phyloP scores from a whole-genome alignment of 257 asterid species.

The Ilex asprella region DNA sequence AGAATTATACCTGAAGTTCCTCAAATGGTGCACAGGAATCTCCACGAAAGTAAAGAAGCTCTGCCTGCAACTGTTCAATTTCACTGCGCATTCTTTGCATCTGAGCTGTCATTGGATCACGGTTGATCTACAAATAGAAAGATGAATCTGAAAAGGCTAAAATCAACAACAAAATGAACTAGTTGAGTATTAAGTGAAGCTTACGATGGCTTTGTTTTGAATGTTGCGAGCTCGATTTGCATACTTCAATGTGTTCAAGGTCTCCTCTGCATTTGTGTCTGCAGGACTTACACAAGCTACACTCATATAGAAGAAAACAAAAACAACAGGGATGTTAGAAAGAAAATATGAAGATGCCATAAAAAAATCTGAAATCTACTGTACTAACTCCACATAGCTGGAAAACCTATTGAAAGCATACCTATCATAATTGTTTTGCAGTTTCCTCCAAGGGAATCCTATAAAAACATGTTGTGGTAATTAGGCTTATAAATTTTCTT shows the following conservation, averaged over 20 bases:
- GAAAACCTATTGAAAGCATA: conserved; percentile 18
- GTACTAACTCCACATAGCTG: no score
- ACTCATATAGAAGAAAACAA: conserved; percentile 7
- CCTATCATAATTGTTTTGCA: conserved; percentile 97
- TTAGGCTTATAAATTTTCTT: no score
- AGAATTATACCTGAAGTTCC: conserved; percentile 60
- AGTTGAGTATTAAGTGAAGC: conserved; percentile 12
- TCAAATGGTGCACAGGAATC: conserved; percentile 64
- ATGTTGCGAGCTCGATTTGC: conserved; percentile 95
- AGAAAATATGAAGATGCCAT: background rate
- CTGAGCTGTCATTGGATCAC: conserved; percentile 78
- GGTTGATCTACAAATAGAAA: conserved; percentile 54
- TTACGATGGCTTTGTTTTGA: conserved; percentile 91
- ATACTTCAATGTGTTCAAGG: conserved; percentile 78
- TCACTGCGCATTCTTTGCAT: conserved; percentile 85
- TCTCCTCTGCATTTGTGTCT: conserved; percentile 92
- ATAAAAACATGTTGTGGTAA: conserved; percentile 5
- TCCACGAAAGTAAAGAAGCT: conserved; percentile 78
- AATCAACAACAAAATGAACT: background rate
- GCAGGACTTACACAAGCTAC: conserved; percentile 95
- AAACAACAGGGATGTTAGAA: background rate
- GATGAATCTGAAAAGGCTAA: background rate
- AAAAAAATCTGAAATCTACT: no score
- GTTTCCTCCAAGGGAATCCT: conserved; percentile 99
- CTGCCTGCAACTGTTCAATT: conserved; percentile 87